These are phyloP conservation scores for Sordariomycetes sp. DNA, from an alignment of 2,329 filamentous ascomycete species.

Conservation along the genomic window DNA sequence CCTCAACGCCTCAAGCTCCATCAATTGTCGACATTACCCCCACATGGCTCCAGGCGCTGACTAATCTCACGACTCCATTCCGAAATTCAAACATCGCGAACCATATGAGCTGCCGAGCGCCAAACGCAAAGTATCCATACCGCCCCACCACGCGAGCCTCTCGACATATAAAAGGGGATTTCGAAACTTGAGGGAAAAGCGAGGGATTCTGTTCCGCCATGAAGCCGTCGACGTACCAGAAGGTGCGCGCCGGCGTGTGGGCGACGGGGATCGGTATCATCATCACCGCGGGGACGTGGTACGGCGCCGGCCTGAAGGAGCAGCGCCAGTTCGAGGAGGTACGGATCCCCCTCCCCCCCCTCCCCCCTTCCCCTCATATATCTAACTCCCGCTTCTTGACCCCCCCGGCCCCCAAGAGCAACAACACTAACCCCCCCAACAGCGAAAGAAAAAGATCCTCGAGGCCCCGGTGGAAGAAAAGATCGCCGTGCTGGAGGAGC, in stretches of 20 bases:
- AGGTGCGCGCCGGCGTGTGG: conserved; percentile 9
- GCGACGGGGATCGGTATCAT: conserved; percentile 35
- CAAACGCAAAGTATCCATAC: background rate
- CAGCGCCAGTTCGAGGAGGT: conserved; percentile 35
- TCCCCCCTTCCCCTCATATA: background rate
- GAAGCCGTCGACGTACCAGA: background rate
- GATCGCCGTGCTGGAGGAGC: conserved; percentile 30
- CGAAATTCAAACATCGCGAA: background rate
- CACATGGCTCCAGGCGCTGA: background rate
- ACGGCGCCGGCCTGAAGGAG: conserved; percentile 37
- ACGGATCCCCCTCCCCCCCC: background rate
- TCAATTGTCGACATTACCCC: background rate
- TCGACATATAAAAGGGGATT: background rate
- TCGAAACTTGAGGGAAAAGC: background rate
- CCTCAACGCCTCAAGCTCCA: background rate
- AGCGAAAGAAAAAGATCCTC: conserved; percentile 24
- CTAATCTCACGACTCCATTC: background rate
- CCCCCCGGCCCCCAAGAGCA: background rate
- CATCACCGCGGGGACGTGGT: conserved; percentile 33
- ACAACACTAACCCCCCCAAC: background rate
- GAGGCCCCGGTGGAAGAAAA: conserved; percentile 29
- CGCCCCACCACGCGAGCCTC: background rate
- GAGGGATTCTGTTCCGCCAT: background rate
- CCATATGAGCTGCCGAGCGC: background rate
- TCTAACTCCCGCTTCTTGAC: background rate